Evolutionary conservation across 2,329 filamentous ascomycete species (phyloP), one percentile per base, ranked within the genome.

Genomic region (Botrytis pseudocinerea): DNA sequence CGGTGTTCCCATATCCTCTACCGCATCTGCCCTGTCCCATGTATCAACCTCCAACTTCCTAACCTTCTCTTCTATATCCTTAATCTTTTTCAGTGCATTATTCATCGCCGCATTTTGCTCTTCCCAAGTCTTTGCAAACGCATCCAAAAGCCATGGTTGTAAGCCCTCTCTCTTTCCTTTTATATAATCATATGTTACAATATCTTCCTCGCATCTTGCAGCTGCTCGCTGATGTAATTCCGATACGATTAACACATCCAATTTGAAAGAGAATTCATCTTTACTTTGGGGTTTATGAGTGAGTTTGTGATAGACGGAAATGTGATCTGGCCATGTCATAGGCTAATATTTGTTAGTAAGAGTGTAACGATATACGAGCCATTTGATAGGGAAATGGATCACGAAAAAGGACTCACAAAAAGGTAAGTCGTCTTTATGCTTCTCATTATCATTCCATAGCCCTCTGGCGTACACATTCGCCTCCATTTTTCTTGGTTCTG

Each of bases 351-450:
- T 51, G 71, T 61, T 10, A 60, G 40, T 18, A 35, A 51, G 3
- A 25, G 22, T 69, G 35, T 40, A 35, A 25, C 4, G 0, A 42
- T 18, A 54, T 20, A 42, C 38, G 12, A 4, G 18, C 7, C n/a
- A 51, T 16, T 22, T 16, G 48, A 20, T 44, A 51, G 35, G 69
- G 63, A 32, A 44, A 44, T 32, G 61, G 51, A 54, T 60, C 25
- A 35, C 38, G 28, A 35, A 22, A 60, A 32, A 44, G 54, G 28
- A 85, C 91, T 76, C 80, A 96, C 93, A 83, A 97, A 94, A 83
- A 97, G 97, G 82, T 92, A 97, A 77, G 97, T 91, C 0, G 92
- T 91, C 78, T 88, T 92, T 77, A 97, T 94, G 77, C 90, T 93
- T 78, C 90, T 88, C 79, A 97, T 82, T 74, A 97, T 96, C 72